Conservation (phyloP, 78 protist species). For the Dictyostelium discoideum region DNA sequence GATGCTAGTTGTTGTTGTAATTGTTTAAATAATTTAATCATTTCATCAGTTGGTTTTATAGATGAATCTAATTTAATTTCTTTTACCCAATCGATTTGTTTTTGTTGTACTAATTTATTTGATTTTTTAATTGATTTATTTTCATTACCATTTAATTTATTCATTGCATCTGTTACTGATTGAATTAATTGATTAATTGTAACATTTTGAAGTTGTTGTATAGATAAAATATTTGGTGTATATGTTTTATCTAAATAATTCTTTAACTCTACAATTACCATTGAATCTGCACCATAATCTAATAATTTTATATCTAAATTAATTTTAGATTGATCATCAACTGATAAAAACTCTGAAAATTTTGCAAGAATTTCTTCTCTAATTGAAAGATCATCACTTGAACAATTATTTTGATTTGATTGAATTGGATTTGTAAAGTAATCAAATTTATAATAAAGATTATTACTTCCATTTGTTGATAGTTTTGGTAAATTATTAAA, state of each 20-base stretch:
- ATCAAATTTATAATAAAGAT: background rate
- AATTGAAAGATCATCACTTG: background rate
- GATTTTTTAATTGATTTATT: background rate
- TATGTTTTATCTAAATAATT: constrained; percentile 50
- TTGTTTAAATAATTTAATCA: background rate
- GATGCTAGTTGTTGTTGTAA: background rate
- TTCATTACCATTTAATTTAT: background rate
- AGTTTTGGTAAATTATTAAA: background rate
- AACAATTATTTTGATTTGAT: background rate
- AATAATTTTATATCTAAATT: background rate
- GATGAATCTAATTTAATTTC: background rate
- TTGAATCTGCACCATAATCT: constrained; percentile 29
- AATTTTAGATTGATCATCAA: background rate
- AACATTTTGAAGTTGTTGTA: constrained; percentile 14
- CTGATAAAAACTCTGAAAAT: background rate
- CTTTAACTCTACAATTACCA: constrained; percentile 35
- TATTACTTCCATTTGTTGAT: background rate
- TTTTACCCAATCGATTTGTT: background rate
- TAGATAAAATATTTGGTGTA: constrained; percentile 11
- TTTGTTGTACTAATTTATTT: background rate
- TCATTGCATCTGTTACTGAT: background rate
- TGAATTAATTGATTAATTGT: constrained; percentile 34
- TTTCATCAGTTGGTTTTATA: background rate
- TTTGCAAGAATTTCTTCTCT: background rate
- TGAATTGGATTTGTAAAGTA: background rate